phyloP scores from a whole-genome alignment of 371 early-diverging fungal genomes.

The Batkoa obscura region DNA sequence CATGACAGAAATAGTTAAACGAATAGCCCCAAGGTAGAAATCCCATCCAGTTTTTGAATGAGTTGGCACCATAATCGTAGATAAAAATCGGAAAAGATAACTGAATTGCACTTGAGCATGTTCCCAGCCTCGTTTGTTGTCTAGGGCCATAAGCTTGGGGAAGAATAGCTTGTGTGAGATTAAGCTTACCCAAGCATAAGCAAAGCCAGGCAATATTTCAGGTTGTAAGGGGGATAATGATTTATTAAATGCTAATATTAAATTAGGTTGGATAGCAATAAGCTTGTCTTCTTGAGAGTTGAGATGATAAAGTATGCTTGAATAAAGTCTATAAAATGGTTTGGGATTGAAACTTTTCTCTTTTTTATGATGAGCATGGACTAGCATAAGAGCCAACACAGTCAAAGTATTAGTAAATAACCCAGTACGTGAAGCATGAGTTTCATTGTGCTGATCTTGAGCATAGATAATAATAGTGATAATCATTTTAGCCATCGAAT shows the following conservation, averaged over 20 bases:
- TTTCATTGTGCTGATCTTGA: conserved; percentile 21
- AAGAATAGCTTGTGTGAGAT: conserved; percentile 83
- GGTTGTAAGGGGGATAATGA: conserved; percentile 75
- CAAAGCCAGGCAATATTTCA: conserved; percentile 77
- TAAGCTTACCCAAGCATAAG: conserved; percentile 90
- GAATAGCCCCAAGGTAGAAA: conserved; percentile 78
- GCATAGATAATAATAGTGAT: conserved; percentile 43
- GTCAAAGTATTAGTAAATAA: conserved; percentile 60
- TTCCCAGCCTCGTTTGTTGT: conserved; percentile 72
- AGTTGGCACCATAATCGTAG: conserved; percentile 54
- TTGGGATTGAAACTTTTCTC: conserved; percentile 71
- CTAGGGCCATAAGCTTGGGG: conserved; percentile 62
- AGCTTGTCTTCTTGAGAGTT: conserved; percentile 44
- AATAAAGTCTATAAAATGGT: conserved; percentile 79
- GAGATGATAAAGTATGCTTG: conserved; percentile 63
- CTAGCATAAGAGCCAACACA: conserved; percentile 60
- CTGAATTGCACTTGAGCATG: conserved; percentile 63
- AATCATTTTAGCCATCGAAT: conserved; percentile 66
- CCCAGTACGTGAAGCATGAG: conserved; percentile 25
- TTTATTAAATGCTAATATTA: conserved; percentile 52
- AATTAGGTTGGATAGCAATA: conserved; percentile 46
- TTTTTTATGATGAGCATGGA: conserved; percentile 63
- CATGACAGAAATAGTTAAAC: conserved; percentile 79
- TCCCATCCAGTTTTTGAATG: conserved; percentile 57
- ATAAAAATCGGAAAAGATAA: conserved; percentile 63